Evolutionary conservation across 2,329 filamentous ascomycete species (phyloP).

Genomic region (Botrytis cinerea): DNA sequence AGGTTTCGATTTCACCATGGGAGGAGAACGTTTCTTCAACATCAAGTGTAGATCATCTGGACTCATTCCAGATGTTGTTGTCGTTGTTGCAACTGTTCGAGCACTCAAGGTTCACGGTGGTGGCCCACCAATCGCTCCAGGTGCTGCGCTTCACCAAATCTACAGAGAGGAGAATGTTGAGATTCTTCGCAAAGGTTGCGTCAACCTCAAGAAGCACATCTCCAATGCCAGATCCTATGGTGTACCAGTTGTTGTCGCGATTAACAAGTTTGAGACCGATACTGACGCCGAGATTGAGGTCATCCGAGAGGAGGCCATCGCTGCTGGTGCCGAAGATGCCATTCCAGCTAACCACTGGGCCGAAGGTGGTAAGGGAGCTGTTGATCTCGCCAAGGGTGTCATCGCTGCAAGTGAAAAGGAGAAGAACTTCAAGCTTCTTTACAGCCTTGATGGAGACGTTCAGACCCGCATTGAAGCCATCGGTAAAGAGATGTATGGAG

Average conservation of each 20-base stretch:
- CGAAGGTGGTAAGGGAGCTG: slow-evolving; percentile 85
- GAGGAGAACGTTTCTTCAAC: slow-evolving; percentile 99
- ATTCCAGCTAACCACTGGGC: slow-evolving; percentile 97
- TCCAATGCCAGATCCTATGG: slow-evolving; percentile 86
- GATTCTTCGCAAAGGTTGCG: slow-evolving; percentile 82
- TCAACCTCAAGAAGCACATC: slow-evolving; percentile 96
- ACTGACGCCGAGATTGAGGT: slow-evolving; percentile 89
- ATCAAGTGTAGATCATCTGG: slow-evolving; percentile 98
- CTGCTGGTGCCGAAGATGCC: slow-evolving; percentile 90
- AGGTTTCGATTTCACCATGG: slow-evolving; percentile 99
- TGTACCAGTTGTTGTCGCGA: slow-evolving; percentile 90
- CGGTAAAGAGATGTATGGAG: slow-evolving; percentile 92
- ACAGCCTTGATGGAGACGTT: slow-evolving; percentile 74
- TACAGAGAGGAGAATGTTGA: slow-evolving; percentile 95
- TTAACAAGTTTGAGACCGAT: slow-evolving; percentile 95
- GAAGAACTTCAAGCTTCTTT: slow-evolving; percentile 86
- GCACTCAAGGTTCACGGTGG: slow-evolving; percentile 97
- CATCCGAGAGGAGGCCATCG: slow-evolving; percentile 85
- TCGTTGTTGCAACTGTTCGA: slow-evolving; percentile 92
- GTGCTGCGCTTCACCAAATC: slow-evolving; percentile 79
- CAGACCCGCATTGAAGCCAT: slow-evolving; percentile 91
- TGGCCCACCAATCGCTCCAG: slow-evolving; percentile 88
- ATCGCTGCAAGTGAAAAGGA: slow-evolving; percentile 80
- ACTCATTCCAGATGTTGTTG: slow-evolving; percentile 87
- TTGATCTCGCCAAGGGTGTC: slow-evolving; percentile 85